Base-by-base conservation (phyloP, 192 early-diverging fungal species). In the Coemansia sp. region DNA sequence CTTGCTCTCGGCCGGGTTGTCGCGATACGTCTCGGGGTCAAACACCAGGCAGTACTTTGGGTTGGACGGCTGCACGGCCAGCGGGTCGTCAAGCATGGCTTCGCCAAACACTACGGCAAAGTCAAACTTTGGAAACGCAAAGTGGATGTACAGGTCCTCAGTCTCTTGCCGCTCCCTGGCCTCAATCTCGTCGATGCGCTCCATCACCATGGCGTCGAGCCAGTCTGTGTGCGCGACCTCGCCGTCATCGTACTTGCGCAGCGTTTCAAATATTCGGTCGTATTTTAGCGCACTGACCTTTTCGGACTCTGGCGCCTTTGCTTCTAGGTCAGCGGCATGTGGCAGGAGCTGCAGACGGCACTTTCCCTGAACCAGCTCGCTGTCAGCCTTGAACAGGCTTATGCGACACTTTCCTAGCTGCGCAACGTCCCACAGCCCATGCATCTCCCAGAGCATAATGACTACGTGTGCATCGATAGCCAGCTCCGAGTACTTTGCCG, bases 1-100 rank as follows among this genome's bases (percentile, higher is more conserved):
- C 68, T 97, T 98, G 36, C 84, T 89, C 72, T 99, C 98, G 0
- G 95, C 92, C 0, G 92, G 94, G 64, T 99, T 99, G 67, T 99
- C 96, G 10, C 90, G 68, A 17, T 83, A 62, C 63, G 89, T 86
- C 69, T 99, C 98, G 11, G 90, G 90, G 68, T 99, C 94, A 36
- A 83, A 80, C 0, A 92, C 81, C 22, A 84, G 75, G 53, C 87
- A 81, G 53, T 84, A 80, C 68, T 67, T 65, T 11, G 74, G 68
- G 29, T 65, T 35, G 7, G 58, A 33, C 11, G 80, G 71, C 62
- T 68, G 67, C 3, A 62, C 32, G 12, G 70, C 56, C 41, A 74
- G 48, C 36, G 74, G 80, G 37, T 82, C 80, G 38, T 74, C 71
- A 8, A 73, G 56, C 38, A 52, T 85, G 34, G 79, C 62, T 58